Evolutionary conservation across 305 asterid species (phyloP).

Genomic region (Fraxinus greggii): DNA sequence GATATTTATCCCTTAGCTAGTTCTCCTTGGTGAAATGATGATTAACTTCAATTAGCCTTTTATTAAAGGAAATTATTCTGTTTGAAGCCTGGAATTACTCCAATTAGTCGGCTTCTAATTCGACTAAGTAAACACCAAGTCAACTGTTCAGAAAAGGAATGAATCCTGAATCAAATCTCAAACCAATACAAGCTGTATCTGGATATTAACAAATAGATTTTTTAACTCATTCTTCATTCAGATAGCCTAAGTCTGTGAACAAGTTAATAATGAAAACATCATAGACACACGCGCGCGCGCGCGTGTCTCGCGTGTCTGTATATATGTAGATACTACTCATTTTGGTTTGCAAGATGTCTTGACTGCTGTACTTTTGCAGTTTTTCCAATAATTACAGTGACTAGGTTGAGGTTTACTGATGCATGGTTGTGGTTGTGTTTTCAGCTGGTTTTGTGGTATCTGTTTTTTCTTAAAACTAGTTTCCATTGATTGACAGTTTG

Average conservation of each 20-base stretch:
- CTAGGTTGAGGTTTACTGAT: background rate
- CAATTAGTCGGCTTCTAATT: background rate
- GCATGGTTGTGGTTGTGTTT: background rate
- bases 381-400: background rate
- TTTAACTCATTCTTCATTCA: background rate
- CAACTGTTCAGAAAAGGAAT: background rate
- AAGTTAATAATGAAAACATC: background rate
- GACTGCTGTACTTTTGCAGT: background rate
- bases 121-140: background rate
- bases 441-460: background rate
- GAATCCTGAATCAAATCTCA: background rate
- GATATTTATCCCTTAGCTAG: background rate
- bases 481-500: conserved; percentile 18
- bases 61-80: background rate
- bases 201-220: background rate
- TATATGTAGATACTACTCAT: background rate
- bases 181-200: background rate
- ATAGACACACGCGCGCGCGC: background rate
- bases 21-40: background rate
- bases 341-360: background rate
- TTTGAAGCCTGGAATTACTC: background rate
- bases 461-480: background rate
- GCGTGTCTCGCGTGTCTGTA: no score
- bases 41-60: background rate
- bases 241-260: background rate